Base-by-base conservation (phyloP, 768 basidiomycete species). In the Suillus fuscotomentosus region DNA sequence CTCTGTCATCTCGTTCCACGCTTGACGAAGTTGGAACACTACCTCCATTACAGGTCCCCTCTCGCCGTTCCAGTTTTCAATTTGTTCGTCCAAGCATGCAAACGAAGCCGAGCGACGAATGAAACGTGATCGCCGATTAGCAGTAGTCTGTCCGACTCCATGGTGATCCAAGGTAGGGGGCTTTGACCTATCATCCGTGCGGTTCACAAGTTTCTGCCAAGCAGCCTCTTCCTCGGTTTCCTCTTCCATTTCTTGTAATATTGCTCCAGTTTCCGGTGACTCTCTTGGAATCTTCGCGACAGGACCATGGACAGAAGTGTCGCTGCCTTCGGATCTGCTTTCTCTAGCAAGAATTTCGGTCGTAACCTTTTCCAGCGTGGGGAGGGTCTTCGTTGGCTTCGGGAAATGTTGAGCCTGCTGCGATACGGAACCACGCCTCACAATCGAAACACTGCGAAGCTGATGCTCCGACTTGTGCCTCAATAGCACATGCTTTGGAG, bases 21-120 rank as follows among this genome's bases (percentile, higher is more conserved):
- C 38, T 42, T 59, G 15, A 10, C 57, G 39, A 41, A 57, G 56
- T 27, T 57, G 56, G 24, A 24, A 24, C 39, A 76, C 50, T 2
- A 68, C 38, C 1, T 61, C 43, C 70, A 68, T 66, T 17, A 74
- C 13, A 3, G 65, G 2, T 47, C 66, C 67, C 13, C 61, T 64
- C 3, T 59, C 56, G 2, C 43, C n/a, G 41, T 10, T 34, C 27
- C 8, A n/a, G 27, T 38, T 0, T 15, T 36, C 41, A 20, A 54
- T 34, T 5, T 42, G 41, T 1, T 24, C 20, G 11, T 66, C 53
- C 67, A 67, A 65, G 5, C 68, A 71, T 17, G 68, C 67, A 14
- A 66, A 70, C 39, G 75, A 74, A 48, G n/a, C 68, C 5, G 73
- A 75, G 39, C 74, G 73, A 53, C 73, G 75, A 14, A 74, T 65